Base-by-base conservation (phyloP, 2,329 filamentous ascomycete species). In the Aschersonia sp. region DNA sequence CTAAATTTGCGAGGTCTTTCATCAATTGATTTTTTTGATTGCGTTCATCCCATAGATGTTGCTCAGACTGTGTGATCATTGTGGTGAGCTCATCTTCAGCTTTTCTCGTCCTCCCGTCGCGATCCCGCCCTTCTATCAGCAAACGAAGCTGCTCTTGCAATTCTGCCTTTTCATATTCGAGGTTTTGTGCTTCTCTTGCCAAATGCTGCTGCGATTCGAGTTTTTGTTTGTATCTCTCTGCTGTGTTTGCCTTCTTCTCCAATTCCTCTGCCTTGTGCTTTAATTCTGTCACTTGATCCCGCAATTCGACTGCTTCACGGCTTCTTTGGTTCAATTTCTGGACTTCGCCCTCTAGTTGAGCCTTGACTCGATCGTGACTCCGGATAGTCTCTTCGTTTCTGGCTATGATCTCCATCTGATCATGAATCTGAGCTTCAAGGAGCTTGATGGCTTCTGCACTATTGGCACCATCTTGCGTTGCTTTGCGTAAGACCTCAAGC, bases 381-480 rank as follows among this genome's bases (percentile, higher is more conserved):
- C 64, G 61, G 45, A 67, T 66, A n/a, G 51, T 54, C 60, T 89
- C 85, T 54, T 87, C 77, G 30, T 71, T 75, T 35, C 59, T 58
- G 40, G 80, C 78, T 57, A 89, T 89, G 45, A 87, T 69, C 50
- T 82, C 74, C 60, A 86, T 81, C 56, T 84, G 80, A 55, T 87
- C 78, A 41, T 75, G 74, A 30, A 82, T 67, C 53, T 75, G 74
- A 43, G 67, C 65, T 54, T 81, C 70, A 54, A 84, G 65, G 51
- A 71, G 63, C 63, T 69, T 68, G 52, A 78, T 72, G 45, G 72
- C 65, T 48, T 73, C 69, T 29, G 66, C 72, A 59, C 66, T 75
- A 61, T 67, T 69, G 61, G 69, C 64, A 59, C 77, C 66, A 66
- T 77, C 65, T 62, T 69, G 54, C 60, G 70, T 65, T 65, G 76